Base-by-base conservation (phyloP, 768 basidiomycete genomes). In the Brasilioporus rufonigricans region DNA sequence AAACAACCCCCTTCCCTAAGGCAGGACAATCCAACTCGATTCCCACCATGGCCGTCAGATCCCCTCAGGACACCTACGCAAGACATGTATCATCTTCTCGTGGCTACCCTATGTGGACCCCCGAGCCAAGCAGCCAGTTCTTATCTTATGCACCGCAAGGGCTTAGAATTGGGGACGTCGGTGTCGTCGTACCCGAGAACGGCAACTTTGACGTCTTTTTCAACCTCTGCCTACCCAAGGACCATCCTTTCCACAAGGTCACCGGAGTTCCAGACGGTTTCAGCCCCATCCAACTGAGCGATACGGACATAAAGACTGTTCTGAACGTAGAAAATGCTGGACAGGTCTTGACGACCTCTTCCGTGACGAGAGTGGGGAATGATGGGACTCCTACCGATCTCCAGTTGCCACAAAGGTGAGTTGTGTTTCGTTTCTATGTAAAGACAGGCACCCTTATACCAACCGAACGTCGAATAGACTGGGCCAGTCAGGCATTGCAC, bases 171-270 rank as follows among this genome's bases (percentile, higher is more conserved):
- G 76, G 76, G 2, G 76, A 77, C 48, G 70, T 77, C 12, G 73
- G 74, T 11, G 63, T 75, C n/a, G 54, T 77, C 21, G 65, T 29
- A 13, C 64, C 71, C 3, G 63, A 63, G 16, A 57, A 65, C 47
- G 76, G 75, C 44, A 59, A 56, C 8, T 77, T 77, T 32, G 68
- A 71, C 48, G 69, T 71, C 43, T 66, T 74, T 8, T 77, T 76
- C 62, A 76, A 75, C 52, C 65, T 76, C 9, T 73, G 70, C 39
- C 50, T 71, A 2, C 62, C 74, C 44, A 70, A 69, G 33, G 64
- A 73, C 44, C 67, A 76, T 32, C 47, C 50, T 2, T 61, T 56
- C 8, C 54, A 60, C 21, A 26, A 36, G 23, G 16, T 33, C 4
- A 44, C 44, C 1, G 62, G 65, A 11, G 65, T 74, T 14, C 73